Percentiles rank a stretch among this genome's conserved stretches.
Conservation (phyloP, 306 rosid genomes). For the Sicyos edulis region DNA sequence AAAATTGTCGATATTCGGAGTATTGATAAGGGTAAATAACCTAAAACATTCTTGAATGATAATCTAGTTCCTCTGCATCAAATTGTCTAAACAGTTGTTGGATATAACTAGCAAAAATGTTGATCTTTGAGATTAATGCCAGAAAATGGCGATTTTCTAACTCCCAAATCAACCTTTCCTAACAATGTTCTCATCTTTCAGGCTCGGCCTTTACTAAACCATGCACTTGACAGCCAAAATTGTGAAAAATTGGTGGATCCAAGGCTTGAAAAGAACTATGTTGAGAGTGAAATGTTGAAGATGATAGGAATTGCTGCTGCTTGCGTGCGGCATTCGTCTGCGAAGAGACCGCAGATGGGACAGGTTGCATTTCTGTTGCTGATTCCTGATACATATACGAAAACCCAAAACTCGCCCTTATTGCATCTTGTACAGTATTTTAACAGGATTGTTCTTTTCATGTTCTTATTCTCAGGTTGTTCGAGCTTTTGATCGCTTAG, state of each 20-base stretch:
- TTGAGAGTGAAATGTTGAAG: constrained; percentile 57
- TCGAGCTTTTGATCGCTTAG: constrained; percentile 73
- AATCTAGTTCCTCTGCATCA: neutral
- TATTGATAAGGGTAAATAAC: neutral
- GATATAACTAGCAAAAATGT: neutral
- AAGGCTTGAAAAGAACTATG: constrained; percentile 55
- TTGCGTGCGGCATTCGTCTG: constrained; percentile 73
- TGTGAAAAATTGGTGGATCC: constrained; percentile 54
- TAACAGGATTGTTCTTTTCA: neutral
- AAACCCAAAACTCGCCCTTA: neutral
- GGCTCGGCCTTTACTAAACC: constrained; percentile 79
- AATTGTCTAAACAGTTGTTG: neutral
- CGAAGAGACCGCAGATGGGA: constrained; percentile 86
- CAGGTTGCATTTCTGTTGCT: constrained; percentile 43
- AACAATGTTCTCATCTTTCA: constrained; percentile 34
- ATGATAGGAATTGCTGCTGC: constrained; percentile 80
- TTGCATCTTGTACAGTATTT: neutral
- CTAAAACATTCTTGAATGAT: constrained; percentile 3
- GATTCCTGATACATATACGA: neutral
- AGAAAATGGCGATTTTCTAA: neutral
- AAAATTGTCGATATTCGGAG: no score
- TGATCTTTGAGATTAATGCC: neutral
- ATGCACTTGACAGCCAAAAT: constrained; percentile 55
- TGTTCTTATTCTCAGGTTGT: constrained; percentile 50
- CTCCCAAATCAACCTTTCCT: constrained; percentile 24